Percentiles rank a stretch among this genome's conserved stretches.
Conservation (phyloP, 768 basidiomycete genomes). For the Mycena floridula region DNA sequence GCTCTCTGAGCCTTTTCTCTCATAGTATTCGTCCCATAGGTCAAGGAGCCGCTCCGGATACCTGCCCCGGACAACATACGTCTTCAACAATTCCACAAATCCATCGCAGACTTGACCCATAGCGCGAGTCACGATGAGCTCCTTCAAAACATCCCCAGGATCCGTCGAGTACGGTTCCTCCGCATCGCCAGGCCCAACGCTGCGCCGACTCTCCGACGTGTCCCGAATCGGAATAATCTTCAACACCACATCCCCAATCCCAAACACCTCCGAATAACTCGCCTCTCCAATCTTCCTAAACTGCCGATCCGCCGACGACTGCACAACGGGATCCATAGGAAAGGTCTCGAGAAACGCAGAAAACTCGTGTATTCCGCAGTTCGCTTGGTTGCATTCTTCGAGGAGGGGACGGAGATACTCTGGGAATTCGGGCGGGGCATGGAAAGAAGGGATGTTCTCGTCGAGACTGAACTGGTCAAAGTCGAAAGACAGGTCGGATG, state of each 20-base stretch:
- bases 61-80: slow-evolving; percentile 79
- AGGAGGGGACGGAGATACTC: slow-evolving; percentile 58
- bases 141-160: slow-evolving; percentile 70
- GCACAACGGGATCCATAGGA: slow-evolving; percentile 63
- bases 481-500: slow-evolving; percentile 35
- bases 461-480: slow-evolving; percentile 28
- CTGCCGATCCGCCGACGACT: slow-evolving; percentile 14
- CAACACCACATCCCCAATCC: slow-evolving; percentile 82
- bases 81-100: slow-evolving; percentile 75
- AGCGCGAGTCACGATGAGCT: slow-evolving; percentile 68
- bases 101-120: slow-evolving; percentile 75
- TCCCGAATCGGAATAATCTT: slow-evolving; percentile 79
- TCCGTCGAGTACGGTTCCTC: slow-evolving; percentile 54
- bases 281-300: slow-evolving; percentile 95
- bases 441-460: slow-evolving; percentile 11
- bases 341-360: slow-evolving; percentile 80
- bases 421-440: slow-evolving; percentile 30
- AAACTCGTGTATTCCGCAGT: slow-evolving; percentile 63
- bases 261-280: slow-evolving; percentile 94
- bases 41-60: slow-evolving; percentile 78
- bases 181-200: slow-evolving; percentile 5
- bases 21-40: slow-evolving; percentile 83
- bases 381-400: slow-evolving; percentile 64
- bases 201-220: neutral
- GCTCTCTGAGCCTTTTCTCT: slow-evolving; percentile 73